Conservation (phyloP, 345 rosid species). For the Schrenkiella parvula region DNA sequence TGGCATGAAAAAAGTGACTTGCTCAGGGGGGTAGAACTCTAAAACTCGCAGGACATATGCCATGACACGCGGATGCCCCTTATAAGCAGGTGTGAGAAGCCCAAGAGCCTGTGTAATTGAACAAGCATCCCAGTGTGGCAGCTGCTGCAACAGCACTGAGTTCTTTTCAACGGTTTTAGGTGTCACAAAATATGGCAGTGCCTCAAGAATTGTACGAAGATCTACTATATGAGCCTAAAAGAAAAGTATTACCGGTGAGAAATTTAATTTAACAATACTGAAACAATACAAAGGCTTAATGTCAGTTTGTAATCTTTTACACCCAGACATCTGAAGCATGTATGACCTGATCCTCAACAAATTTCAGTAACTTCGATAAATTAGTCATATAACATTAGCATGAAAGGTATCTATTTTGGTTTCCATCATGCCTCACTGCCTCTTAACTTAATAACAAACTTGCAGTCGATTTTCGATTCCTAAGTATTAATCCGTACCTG, state of each 20-base stretch:
- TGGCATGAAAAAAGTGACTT: slow-evolving; percentile 97
- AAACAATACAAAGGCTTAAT: neutral
- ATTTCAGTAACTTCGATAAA: neutral
- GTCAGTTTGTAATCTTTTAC: no score
- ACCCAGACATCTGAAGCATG: no score
- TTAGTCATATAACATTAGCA: neutral
- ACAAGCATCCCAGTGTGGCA: slow-evolving; percentile 99
- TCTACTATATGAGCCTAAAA: slow-evolving; percentile 75
- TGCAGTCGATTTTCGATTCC: neutral
- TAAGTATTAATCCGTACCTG: slow-evolving; percentile 45
- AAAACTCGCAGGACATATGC: slow-evolving; percentile 96
- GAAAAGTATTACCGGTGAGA: slow-evolving; percentile 10
- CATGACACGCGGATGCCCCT: slow-evolving; percentile 99
- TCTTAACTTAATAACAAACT: neutral
- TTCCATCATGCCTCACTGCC: neutral
- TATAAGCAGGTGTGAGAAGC: slow-evolving; percentile 86
- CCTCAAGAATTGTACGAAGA: slow-evolving; percentile 83
- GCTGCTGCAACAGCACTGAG: slow-evolving; percentile 90
- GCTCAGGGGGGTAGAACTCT: slow-evolving; percentile 96
- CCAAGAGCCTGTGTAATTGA: slow-evolving; percentile 94
- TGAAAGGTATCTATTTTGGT: neutral
- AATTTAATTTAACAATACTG: neutral
- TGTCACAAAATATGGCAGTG: slow-evolving; percentile 93
- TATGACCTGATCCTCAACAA: neutral
- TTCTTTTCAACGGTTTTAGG: slow-evolving; percentile 93